These are phyloP conservation scores for Biscutella laevigata DNA, from an alignment of 441 rosid species.

Conservation along the genomic window DNA sequence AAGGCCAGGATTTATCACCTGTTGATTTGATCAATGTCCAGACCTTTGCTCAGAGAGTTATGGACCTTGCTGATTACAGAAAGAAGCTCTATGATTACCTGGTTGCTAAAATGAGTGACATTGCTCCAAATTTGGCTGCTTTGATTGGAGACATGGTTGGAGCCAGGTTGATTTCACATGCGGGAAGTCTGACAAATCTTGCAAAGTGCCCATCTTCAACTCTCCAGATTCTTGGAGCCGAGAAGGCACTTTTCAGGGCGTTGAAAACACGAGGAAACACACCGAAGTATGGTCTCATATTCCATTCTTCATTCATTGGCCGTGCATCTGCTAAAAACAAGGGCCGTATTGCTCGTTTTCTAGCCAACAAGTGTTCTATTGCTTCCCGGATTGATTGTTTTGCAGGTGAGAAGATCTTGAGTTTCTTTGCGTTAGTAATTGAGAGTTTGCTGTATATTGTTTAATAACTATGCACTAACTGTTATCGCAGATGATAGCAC, in stretches of 20 bases:
- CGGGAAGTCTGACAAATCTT: slow-evolving; percentile 96
- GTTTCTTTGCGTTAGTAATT: too few species aligned
- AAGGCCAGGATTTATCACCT: slow-evolving; percentile 87
- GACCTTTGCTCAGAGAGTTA: slow-evolving; percentile 73
- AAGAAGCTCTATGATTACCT: slow-evolving; percentile 84
- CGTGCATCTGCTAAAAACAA: slow-evolving; percentile 89
- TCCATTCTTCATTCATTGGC: slow-evolving; percentile 94
- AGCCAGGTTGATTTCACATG: slow-evolving; percentile 93
- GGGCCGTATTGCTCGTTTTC: slow-evolving; percentile 91
- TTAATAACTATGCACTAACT: too few species aligned
- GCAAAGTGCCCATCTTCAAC: slow-evolving; percentile 98
- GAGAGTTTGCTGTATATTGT: neutral
- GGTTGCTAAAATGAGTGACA: slow-evolving; percentile 77
- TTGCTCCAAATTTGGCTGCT: slow-evolving; percentile 91
- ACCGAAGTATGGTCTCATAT: slow-evolving; percentile 86
- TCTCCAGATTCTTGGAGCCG: slow-evolving; percentile 96
- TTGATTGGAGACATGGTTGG: slow-evolving; percentile 93
- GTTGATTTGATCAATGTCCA: slow-evolving; percentile 83
- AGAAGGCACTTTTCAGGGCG: slow-evolving; percentile 97
- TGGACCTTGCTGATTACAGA: slow-evolving; percentile 87
- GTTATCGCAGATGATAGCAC: slow-evolving; percentile 42
- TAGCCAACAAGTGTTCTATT: slow-evolving; percentile 93
- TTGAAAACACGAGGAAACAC: slow-evolving; percentile 89
- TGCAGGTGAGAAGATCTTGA: slow-evolving; percentile 42
- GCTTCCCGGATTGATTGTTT: slow-evolving; percentile 96